Percentiles rank a stretch among this genome's conserved stretches.
Conservation (phyloP, 768 basidiomycete species). For the Butyriboletus loyo region DNA sequence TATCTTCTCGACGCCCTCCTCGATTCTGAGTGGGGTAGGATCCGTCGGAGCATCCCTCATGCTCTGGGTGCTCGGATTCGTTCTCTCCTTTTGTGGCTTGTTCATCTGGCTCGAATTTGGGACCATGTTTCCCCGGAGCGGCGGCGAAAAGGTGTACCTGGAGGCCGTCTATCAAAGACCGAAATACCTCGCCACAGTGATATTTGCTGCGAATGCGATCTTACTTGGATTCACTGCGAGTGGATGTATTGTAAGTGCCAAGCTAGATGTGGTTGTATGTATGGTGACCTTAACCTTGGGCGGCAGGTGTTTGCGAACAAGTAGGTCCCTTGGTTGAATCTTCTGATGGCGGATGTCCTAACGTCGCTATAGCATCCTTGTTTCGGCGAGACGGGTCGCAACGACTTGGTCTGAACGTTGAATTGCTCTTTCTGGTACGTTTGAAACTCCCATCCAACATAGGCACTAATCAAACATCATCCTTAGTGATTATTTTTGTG, state of each 20-base stretch:
- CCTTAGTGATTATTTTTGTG: conserved; percentile 47
- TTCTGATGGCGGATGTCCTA: background rate
- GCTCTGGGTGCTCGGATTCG: conserved; percentile 64
- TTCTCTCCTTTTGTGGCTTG: conserved; percentile 54
- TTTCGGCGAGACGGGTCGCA: conserved; percentile 40
- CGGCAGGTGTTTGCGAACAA: conserved; percentile 36
- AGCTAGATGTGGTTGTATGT: background rate
- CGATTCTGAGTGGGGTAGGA: conserved; percentile 53
- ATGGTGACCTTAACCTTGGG: background rate
- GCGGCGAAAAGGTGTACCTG: conserved; percentile 62
- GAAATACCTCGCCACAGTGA: conserved; percentile 44
- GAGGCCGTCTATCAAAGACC: conserved; percentile 53
- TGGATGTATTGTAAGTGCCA: conserved; percentile 45
- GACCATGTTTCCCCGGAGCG: conserved; percentile 60
- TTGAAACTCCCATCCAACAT: too few relatives aligned
- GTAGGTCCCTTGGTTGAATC: conserved; percentile 10
- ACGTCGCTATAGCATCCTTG: conserved; percentile 41
- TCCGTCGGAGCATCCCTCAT: conserved; percentile 59
- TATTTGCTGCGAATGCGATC: conserved; percentile 49
- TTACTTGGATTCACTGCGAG: conserved; percentile 41
- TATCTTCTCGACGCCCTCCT: conserved; percentile 61
- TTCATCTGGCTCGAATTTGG: conserved; percentile 66
- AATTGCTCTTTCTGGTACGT: conserved; percentile 53
- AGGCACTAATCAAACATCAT: background rate
- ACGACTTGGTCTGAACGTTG: conserved; percentile 53